Percentiles rank a stretch among this genome's conserved stretches.
These are phyloP conservation scores for Porphyridium purpureum DNA, from an alignment of 23 red algal species.

Conservation along the genomic window DNA sequence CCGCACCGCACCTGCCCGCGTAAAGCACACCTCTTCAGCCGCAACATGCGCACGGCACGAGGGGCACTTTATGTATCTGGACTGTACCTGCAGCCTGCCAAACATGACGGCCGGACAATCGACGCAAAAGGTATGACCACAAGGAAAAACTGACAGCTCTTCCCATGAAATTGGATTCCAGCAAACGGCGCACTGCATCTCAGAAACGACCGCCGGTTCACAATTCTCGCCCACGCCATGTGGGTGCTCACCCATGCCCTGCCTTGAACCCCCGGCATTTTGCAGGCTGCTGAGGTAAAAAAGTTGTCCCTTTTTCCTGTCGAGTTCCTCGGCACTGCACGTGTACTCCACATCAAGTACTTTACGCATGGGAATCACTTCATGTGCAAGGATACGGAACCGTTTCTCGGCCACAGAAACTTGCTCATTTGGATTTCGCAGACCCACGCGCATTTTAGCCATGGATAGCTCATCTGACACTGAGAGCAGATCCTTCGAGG, in stretches of 20 bases:
- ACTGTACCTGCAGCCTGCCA: not conserved
- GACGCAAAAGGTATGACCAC: slow-evolving; percentile 33
- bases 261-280: slow-evolving; percentile 1
- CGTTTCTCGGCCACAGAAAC: not conserved
- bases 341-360: not conserved
- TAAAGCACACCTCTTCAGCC: not conserved
- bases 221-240: not conserved
- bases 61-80: not conserved
- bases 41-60: not conserved
- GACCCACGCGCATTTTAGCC: not conserved
- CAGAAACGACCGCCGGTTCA: not conserved
- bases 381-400: not conserved
- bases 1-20: not conserved
- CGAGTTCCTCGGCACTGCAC: slow-evolving; percentile 1
- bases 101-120: slow-evolving; percentile 8
- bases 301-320: slow-evolving; percentile 5
- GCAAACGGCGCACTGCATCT: not conserved
- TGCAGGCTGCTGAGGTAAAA: not conserved
- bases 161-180: slow-evolving; percentile 2
- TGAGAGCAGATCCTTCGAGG: not conserved
- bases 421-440: not conserved
- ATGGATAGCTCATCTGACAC: not conserved
- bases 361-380: too few relatives aligned
- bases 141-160: slow-evolving; percentile 15
- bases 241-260: not conserved